Conservation (phyloP, 306 rosid species). For the Rubus parviflorus region DNA sequence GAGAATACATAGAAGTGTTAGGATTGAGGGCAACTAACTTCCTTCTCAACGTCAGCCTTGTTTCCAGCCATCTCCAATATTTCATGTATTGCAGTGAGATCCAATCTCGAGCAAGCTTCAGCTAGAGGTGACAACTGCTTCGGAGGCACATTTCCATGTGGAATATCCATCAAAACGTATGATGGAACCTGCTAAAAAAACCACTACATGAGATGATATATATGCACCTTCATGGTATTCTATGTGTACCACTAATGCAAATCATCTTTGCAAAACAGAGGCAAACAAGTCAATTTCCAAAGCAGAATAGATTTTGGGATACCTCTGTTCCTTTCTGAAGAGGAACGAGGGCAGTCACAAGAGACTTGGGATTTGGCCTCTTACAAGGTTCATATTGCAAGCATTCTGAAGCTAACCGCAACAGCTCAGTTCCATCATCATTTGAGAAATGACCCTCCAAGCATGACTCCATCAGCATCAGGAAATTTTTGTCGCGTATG, state of each 20-base stretch:
- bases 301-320: constrained; percentile 13
- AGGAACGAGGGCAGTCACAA: constrained; percentile 61
- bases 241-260: neutral
- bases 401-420: constrained; percentile 80
- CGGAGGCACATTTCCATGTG: constrained; percentile 46
- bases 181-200: constrained; percentile 58
- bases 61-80: constrained; percentile 72
- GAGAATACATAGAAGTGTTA: neutral
- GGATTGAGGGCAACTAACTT: constrained; percentile 46
- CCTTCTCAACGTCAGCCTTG: constrained; percentile 91
- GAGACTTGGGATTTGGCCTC: constrained; percentile 83
- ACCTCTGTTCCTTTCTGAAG: constrained; percentile 87
- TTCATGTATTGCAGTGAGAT: constrained; percentile 83
- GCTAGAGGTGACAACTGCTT: constrained; percentile 75
- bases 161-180: constrained; percentile 66
- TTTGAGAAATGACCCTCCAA: constrained; percentile 81
- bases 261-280: constrained; percentile 15
- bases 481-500: constrained; percentile 66
- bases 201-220: constrained; percentile 23
- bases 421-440: constrained; percentile 80
- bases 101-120: constrained; percentile 87
- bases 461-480: constrained; percentile 82
- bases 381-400: constrained; percentile 83
- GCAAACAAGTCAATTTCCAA: constrained; percentile 26
- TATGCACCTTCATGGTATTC: neutral